These are phyloP conservation scores for Cicer chorassanicum DNA, from an alignment of 306 rosid genomes.

Conservation along the genomic window DNA sequence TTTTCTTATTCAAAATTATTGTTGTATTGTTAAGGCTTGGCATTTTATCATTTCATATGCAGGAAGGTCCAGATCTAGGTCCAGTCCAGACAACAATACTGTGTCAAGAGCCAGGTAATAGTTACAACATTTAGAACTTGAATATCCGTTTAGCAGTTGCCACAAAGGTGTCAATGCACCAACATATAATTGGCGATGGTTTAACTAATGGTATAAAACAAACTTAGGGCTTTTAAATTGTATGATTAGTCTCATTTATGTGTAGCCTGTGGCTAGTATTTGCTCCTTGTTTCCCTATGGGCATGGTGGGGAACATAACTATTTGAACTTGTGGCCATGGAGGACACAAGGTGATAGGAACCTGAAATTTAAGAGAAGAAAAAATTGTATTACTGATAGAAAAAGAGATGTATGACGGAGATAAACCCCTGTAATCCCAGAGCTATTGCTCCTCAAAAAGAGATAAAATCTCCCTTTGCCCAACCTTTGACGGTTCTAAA, in stretches of 20 bases:
- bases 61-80: constrained; percentile 58
- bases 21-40: constrained; percentile 34
- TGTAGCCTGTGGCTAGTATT: constrained; percentile 1
- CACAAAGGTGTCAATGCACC: constrained; percentile 1
- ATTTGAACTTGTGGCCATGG: constrained; percentile 26
- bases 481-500: too few relatives aligned
- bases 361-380: too few relatives aligned
- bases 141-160: constrained; percentile 34
- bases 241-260: constrained; percentile 27
- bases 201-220: constrained; percentile 1
- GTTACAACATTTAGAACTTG: constrained; percentile 26
- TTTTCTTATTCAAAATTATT: constrained; percentile 25
- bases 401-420: too few relatives aligned
- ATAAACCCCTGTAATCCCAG: too few relatives aligned
- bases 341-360: neutral
- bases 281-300: neutral
- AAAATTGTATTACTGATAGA: too few relatives aligned
- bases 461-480: too few relatives aligned
- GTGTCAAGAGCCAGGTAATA: constrained; percentile 60
- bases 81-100: constrained; percentile 54
- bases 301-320: constrained; percentile 4
- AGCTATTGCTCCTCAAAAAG: too few relatives aligned
- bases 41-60: constrained; percentile 49
- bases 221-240: constrained; percentile 12
- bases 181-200: constrained; percentile 15